A percentile compares a stretch with the other conserved stretches of the same genome.
phyloP scores from a whole-genome alignment of 202 grass and related monocot species.

The Elaeis oleifera region DNA sequence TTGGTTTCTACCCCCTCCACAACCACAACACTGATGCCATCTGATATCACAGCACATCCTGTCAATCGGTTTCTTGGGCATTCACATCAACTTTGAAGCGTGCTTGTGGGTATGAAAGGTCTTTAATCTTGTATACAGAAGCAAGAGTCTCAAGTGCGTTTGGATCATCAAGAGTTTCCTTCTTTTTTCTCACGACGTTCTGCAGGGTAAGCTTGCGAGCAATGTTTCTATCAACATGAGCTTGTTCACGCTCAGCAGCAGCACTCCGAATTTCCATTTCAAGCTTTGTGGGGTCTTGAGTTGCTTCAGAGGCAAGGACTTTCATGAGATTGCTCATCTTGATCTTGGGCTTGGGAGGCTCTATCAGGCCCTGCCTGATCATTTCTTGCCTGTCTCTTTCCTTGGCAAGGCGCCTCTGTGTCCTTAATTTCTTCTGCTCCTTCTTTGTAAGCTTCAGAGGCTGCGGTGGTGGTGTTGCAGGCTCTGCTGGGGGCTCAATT shows the following conservation, averaged over 20 bases:
- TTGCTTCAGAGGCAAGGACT: conserved; percentile 78
- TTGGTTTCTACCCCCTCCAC: conserved; percentile 85
- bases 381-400: conserved; percentile 98
- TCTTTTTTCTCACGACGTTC: conserved; percentile 88
- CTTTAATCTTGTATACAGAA: conserved; percentile 78
- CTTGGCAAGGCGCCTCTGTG: conserved; percentile 88
- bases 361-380: conserved; percentile 94
- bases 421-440: conserved; percentile 96
- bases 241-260: conserved; percentile 92
- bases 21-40: conserved; percentile 74
- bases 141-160: conserved; percentile 59
- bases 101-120: conserved; percentile 69
- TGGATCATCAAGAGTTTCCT: conserved; percentile 78
- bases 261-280: conserved; percentile 89
- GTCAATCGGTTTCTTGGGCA: conserved; percentile 80
- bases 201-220: conserved; percentile 74
- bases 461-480: conserved; percentile 71
- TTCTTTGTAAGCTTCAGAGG: conserved; percentile 91
- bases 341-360: conserved; percentile 92
- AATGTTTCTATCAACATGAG: conserved; percentile 86
- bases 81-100: conserved; percentile 95
- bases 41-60: conserved; percentile 62
- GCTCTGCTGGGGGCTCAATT: conserved; percentile 79
- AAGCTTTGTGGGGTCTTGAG: conserved; percentile 88
- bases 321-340: conserved; percentile 99